phyloP scores from a whole-genome alignment of 306 rosid genomes.

The Ziziphus jujuba region DNA sequence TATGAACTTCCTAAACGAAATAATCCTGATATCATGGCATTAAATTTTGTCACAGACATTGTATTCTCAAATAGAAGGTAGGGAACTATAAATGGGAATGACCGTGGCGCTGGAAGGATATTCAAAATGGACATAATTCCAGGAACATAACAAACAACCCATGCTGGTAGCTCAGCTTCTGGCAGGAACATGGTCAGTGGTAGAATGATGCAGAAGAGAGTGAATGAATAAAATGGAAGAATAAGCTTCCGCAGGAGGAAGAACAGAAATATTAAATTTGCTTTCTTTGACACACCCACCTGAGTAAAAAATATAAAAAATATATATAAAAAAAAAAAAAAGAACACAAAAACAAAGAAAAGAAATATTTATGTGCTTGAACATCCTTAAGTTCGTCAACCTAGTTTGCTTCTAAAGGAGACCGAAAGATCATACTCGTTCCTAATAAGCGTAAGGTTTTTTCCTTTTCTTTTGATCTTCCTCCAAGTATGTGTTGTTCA shows the following conservation, averaged over 20 bases:
- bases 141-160: constrained; percentile 97
- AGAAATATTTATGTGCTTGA: background rate
- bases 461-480: no score
- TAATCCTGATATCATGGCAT: constrained; percentile 97
- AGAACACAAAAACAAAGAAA: no score
- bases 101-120: constrained; percentile 78
- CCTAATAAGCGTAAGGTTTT: background rate
- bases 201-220: constrained; percentile 96
- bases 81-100: constrained; percentile 91
- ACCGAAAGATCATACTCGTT: background rate
- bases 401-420: constrained; percentile 7
- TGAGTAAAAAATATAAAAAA: constrained; percentile 55
- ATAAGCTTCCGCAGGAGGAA: constrained; percentile 94
- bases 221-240: constrained; percentile 96
- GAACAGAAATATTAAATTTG: constrained; percentile 83
- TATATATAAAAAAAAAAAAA: background rate
- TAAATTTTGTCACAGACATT: constrained; percentile 94
- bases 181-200: constrained; percentile 98
- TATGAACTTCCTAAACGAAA: constrained; percentile 89
- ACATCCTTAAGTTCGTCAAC: background rate
- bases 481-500: no score
- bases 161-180: constrained; percentile 91
- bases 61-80: constrained; percentile 97
- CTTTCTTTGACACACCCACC: constrained; percentile 81
- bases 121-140: constrained; percentile 90